Conservation (phyloP, 441 rosid genomes). For the Populus hybrid region DNA sequence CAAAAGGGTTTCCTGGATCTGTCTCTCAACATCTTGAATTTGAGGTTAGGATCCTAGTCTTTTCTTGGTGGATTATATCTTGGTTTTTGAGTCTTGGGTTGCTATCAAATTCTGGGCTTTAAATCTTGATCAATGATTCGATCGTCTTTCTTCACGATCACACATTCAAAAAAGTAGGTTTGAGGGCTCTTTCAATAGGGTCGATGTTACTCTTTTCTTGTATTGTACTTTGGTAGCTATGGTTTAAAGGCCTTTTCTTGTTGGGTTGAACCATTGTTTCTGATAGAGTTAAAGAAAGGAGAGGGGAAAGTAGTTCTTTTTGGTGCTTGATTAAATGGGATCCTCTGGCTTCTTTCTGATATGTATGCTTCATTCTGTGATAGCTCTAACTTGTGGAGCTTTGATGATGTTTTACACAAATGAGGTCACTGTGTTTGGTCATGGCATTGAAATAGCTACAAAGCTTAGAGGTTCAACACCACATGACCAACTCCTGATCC, state of each 20-base stretch:
- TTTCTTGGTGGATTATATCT: background rate
- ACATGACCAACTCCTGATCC: slow-evolving; percentile 73
- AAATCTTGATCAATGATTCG: background rate
- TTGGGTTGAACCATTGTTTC: background rate
- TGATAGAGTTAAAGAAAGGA: background rate
- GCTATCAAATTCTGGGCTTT: background rate
- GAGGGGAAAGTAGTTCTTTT: background rate
- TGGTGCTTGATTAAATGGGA: slow-evolving; percentile 20
- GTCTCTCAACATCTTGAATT: background rate
- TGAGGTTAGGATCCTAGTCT: background rate
- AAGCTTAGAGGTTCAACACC: slow-evolving; percentile 80
- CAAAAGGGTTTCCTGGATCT: background rate
- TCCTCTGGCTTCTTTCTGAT: slow-evolving; percentile 58
- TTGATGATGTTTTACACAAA: slow-evolving; percentile 72
- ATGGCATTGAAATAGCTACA: slow-evolving; percentile 57
- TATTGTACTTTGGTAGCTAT: background rate
- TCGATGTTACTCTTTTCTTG: background rate
- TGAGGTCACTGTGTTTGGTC: slow-evolving; percentile 48
- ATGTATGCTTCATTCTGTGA: slow-evolving; percentile 62
- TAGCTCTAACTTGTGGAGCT: slow-evolving; percentile 66
- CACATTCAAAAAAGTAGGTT: background rate
- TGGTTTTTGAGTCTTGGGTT: slow-evolving; percentile 1
- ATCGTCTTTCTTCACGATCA: background rate
- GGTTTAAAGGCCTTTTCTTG: background rate
- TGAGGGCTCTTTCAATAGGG: slow-evolving; percentile 17